These are phyloP conservation scores for Talaromyces adpressus DNA, from an alignment of 495 filamentous ascomycete species.

Conservation along the genomic window DNA sequence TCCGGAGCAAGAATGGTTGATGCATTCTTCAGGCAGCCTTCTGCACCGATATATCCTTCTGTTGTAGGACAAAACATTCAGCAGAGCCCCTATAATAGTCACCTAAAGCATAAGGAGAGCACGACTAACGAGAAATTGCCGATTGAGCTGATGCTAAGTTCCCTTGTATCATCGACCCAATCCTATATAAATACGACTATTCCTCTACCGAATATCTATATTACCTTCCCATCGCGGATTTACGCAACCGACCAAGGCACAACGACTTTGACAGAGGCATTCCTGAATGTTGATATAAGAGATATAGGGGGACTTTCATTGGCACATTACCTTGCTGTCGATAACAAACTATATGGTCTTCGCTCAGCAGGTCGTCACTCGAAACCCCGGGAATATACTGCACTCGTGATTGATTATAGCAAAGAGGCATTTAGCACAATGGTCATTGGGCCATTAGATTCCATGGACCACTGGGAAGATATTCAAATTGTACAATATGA, in stretches of 20 bases:
- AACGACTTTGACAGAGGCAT: neutral
- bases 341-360: neutral
- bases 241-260: neutral
- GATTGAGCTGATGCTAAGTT: neutral
- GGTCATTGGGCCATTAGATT: neutral
- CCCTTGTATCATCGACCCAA: neutral
- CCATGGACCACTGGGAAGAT: neutral
- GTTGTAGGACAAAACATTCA: neutral
- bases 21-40: neutral
- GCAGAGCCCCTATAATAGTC: neutral
- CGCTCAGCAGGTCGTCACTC: neutral
- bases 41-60: neutral
- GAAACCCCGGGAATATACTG: neutral
- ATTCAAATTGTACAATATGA: neutral
- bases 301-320: neutral
- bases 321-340: neutral
- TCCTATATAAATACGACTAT: neutral
- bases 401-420: neutral
- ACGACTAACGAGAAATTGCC: neutral
- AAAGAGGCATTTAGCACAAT: slow-evolving; percentile 4
- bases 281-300: neutral
- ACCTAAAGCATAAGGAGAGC: neutral
- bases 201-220: neutral
- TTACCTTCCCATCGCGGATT: neutral
- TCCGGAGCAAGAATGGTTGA: neutral